Conservation (phyloP, 73 alveolate genomes). For the Halteria grandinella region DNA sequence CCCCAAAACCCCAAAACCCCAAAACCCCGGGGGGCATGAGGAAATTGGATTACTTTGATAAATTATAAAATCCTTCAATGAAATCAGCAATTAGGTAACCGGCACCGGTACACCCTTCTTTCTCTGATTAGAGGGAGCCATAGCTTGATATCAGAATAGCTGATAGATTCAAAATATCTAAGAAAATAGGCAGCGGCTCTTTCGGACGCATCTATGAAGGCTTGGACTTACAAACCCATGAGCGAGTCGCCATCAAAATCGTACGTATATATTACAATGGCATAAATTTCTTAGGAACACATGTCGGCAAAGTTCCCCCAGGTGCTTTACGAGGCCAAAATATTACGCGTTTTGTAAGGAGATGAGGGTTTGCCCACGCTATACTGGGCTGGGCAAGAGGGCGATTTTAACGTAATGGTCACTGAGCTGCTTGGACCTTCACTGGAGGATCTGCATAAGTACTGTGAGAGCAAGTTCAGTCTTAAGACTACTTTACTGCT, state of each 20-base stretch:
- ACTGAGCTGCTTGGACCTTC: constrained; percentile 72
- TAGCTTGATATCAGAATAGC: too few species aligned
- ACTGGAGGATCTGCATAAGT: constrained; percentile 64
- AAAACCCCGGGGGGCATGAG: too few species aligned
- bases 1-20: too few species aligned
- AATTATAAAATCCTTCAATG: too few species aligned
- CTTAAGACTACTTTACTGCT: constrained; percentile 68
- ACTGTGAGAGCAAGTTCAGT: constrained; percentile 50
- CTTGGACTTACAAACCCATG: background rate
- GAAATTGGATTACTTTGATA: too few species aligned
- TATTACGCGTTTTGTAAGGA: background rate
- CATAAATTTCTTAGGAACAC: background rate
- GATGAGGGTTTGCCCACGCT: constrained; percentile 53
- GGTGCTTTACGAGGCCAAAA: background rate
- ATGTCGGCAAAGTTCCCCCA: constrained; percentile 19
- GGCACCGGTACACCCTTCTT: too few species aligned
- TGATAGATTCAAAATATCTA: too few species aligned
- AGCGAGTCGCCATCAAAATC: background rate
- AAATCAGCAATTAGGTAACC: too few species aligned
- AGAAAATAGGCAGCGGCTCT: constrained; percentile 72
- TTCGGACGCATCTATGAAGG: constrained; percentile 66
- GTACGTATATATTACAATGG: constrained; percentile 17
- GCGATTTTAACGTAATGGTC: constrained; percentile 67
- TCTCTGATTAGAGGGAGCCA: too few species aligned
- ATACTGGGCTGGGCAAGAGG: constrained; percentile 60